phyloP scores from a whole-genome alignment of 495 filamentous ascomycete genomes.

The Penicillium herquei region DNA sequence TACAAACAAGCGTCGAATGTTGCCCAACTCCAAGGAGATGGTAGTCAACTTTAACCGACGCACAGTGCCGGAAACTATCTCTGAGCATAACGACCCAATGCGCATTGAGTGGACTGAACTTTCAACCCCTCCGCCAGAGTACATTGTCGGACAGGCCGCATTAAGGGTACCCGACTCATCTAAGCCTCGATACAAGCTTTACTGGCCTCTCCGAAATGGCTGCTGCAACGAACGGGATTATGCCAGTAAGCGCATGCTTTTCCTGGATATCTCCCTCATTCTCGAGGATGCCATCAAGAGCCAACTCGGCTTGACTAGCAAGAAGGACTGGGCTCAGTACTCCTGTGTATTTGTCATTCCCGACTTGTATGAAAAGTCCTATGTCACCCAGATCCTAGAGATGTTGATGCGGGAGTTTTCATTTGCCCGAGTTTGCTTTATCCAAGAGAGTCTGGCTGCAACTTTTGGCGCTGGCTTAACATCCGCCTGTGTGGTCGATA shows the following conservation, averaged over 20 bases:
- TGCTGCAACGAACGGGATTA: constrained; percentile 92
- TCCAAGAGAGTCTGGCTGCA: constrained; percentile 92
- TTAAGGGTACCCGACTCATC: constrained; percentile 85
- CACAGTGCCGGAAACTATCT: constrained; percentile 76
- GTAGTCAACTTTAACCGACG: constrained; percentile 89
- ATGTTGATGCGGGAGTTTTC: constrained; percentile 84
- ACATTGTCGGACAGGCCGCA: constrained; percentile 78
- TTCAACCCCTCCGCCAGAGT: constrained; percentile 61
- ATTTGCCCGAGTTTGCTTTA: constrained; percentile 84
- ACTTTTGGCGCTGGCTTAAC: constrained; percentile 96
- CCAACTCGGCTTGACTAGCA: constrained; percentile 74
- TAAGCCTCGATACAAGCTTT: constrained; percentile 83
- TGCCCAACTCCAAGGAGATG: constrained; percentile 93
- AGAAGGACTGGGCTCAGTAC: constrained; percentile 82
- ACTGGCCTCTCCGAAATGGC: constrained; percentile 86
- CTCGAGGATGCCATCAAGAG: constrained; percentile 80
- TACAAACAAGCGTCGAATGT: constrained; percentile 82
- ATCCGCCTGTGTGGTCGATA: constrained; percentile 89
- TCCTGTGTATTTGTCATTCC: constrained; percentile 93
- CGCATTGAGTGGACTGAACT: constrained; percentile 95
- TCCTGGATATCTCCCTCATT: constrained; percentile 81
- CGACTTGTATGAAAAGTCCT: constrained; percentile 91
- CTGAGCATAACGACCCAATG: constrained; percentile 89
- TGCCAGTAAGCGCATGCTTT: constrained; percentile 66
- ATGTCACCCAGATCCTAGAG: constrained; percentile 79